Base-by-base conservation (phyloP, 2,329 filamentous ascomycete species). In the Claviceps arundinis region DNA sequence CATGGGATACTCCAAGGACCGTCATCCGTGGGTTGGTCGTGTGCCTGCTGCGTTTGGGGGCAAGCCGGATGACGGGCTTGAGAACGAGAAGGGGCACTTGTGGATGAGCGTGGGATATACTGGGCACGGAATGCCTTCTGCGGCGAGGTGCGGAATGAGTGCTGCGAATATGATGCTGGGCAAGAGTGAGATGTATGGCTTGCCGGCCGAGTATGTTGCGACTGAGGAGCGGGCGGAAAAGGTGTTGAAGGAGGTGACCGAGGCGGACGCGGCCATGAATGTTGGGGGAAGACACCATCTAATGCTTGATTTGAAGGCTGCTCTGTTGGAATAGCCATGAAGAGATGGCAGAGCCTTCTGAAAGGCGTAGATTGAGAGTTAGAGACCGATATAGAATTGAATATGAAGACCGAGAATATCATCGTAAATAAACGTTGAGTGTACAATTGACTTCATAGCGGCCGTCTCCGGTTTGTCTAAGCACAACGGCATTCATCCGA, bases 41-140 rank as follows among this genome's bases (percentile, higher is more conserved):
- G 77, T 89, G n/a, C 81, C 82, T 0, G 67, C 66, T 38, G 60
- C 63, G 5, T 57, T 76, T 24, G 67, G 76, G 5, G 79, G 74
- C n/a, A 70, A 66, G 17, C 65, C 44, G 3, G 50, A 9, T 63
- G 61, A 54, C 13, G 16, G 43, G 7, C 24, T 5, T 30, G 43
- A 16, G 24, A 44, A 17, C 3, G 3, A 82, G 0, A 9, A 47
- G 30, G 52, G 52, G 30, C 50, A 52, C 30, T 57, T 87, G 51
- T 88, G 74, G 70, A 56, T 88, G 13, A 76, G 75, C 55, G 83
- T 75, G 2, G 85, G 82, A 3, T 88, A 84, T 60, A 84, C 82
- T 5, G 84, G 82, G 0, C 86, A 90, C 64, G 87, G 87, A 0
- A 89, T 89, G 85, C 84, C 85, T 19, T 81, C 83, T 58, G 80